Evolutionary conservation across 768 basidiomycete genomes (phyloP).

Genomic region (Auriculariales sp.): DNA sequence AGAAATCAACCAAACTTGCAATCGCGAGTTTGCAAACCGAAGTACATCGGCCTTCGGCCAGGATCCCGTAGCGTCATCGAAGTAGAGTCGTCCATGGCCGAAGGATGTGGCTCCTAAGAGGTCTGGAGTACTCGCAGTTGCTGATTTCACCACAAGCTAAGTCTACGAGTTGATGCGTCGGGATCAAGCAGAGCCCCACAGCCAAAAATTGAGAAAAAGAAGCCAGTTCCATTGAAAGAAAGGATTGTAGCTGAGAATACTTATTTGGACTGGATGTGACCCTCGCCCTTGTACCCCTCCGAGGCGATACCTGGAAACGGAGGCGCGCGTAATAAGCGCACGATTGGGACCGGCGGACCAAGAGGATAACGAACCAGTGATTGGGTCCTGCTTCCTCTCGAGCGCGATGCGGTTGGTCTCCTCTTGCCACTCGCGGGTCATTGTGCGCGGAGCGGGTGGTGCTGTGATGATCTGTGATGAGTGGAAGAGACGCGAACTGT

Average conservation of each 20-base stretch:
- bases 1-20: no score
- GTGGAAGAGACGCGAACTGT: slow-evolving; percentile 2
- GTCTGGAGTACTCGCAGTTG: background rate
- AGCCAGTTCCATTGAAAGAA: background rate
- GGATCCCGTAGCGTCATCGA: no score
- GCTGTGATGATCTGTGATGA: slow-evolving; percentile 25
- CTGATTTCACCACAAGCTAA: background rate
- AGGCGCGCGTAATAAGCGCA: background rate
- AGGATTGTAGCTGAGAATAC: slow-evolving; percentile 3
- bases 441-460: slow-evolving; percentile 57
- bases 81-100: background rate
- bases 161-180: background rate
- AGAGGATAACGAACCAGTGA: slow-evolving; percentile 46
- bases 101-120: background rate
- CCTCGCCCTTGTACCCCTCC: slow-evolving; percentile 77
- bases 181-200: background rate
- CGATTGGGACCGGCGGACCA: background rate
- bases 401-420: slow-evolving; percentile 69
- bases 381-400: slow-evolving; percentile 81
- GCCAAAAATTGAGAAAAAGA: background rate
- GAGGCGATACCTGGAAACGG: slow-evolving; percentile 57
- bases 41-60: no score
- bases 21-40: no score
- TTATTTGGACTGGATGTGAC: slow-evolving; percentile 43
- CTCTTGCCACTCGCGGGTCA: slow-evolving; percentile 90